Evolutionary conservation across 371 early-diverging fungal species (phyloP).

Genomic region (Apophysomyces variabilis): DNA sequence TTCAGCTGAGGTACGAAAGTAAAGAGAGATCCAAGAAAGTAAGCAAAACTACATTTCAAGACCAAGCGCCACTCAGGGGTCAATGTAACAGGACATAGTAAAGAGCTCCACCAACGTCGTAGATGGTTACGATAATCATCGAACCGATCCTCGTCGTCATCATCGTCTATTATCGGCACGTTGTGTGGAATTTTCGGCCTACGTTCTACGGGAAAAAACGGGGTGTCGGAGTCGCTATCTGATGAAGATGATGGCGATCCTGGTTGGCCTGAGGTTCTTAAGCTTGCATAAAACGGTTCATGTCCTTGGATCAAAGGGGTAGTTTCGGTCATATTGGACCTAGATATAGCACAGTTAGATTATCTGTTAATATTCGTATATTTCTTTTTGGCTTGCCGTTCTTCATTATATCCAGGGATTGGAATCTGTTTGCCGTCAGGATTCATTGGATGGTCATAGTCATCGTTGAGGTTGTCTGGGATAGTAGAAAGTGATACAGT

Average conservation of each 20-base stretch:
- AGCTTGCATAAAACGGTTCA: slow-evolving; percentile 1
- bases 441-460: not conserved
- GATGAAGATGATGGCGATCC: slow-evolving; percentile 21
- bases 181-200: slow-evolving; percentile 8
- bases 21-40: slow-evolving; percentile 62
- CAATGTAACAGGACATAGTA: slow-evolving; percentile 8
- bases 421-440: not conserved
- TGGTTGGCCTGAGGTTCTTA: not conserved
- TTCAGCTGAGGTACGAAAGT: slow-evolving; percentile 65
- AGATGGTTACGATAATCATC: not conserved
- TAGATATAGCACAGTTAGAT: not conserved
- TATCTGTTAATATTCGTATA: not conserved
- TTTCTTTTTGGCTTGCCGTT: not conserved
- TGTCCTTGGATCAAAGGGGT: not conserved
- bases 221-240: slow-evolving; percentile 38
- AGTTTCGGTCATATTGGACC: not conserved
- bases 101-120: not conserved
- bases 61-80: slow-evolving; percentile 49
- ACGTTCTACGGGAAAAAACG: slow-evolving; percentile 32
- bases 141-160: slow-evolving; percentile 11
- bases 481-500: slow-evolving; percentile 35
- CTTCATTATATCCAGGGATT: not conserved
- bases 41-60: slow-evolving; percentile 68
- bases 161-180: slow-evolving; percentile 2
- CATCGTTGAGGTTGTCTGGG: slow-evolving; percentile 12